Evolutionary conservation across 2,329 filamentous ascomycete species (phyloP).

Genomic region (Coniella lustricola): DNA sequence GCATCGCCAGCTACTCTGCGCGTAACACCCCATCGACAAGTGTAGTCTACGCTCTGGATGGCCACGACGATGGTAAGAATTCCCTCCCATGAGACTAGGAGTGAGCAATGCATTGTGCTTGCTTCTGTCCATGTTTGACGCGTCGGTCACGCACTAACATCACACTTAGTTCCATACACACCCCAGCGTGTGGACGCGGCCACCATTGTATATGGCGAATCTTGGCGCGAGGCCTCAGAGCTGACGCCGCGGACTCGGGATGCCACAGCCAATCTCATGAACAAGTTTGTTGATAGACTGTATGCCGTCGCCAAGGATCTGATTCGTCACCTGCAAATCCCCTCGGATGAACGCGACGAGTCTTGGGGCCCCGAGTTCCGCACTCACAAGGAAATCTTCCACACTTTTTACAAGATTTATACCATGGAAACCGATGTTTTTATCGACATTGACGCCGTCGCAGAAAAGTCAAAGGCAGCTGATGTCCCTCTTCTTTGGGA

Average conservation of each 20-base stretch:
- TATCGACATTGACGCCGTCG: constrained; percentile 9
- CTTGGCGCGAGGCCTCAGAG: background rate
- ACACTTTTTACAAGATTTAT: constrained; percentile 7
- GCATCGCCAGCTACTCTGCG: constrained; percentile 3
- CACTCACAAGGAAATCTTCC: constrained; percentile 9
- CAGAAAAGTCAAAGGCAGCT: constrained; percentile 2
- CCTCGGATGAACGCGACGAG: constrained; percentile 6
- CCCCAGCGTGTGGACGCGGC: constrained; percentile 7
- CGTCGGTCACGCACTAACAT: background rate
- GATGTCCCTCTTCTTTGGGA: constrained; percentile 2
- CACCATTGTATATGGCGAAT: constrained; percentile 3
- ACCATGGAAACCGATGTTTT: constrained; percentile 1
- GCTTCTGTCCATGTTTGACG: background rate
- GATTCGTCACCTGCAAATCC: constrained; percentile 4
- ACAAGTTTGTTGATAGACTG: constrained; percentile 14
- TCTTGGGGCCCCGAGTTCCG: constrained; percentile 10
- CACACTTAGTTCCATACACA: constrained; percentile 1
- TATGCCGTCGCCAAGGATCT: constrained; percentile 5
- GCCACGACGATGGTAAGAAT: constrained; percentile 2
- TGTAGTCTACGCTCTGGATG: constrained; percentile 1
- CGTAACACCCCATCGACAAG: background rate
- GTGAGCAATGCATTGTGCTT: background rate
- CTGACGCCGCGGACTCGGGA: constrained; percentile 8
- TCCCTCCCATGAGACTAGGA: background rate
- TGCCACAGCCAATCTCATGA: constrained; percentile 14